Evolutionary conservation across 2,329 filamentous ascomycete genomes (phyloP).

Genomic region (Fusarium azukiicola): DNA sequence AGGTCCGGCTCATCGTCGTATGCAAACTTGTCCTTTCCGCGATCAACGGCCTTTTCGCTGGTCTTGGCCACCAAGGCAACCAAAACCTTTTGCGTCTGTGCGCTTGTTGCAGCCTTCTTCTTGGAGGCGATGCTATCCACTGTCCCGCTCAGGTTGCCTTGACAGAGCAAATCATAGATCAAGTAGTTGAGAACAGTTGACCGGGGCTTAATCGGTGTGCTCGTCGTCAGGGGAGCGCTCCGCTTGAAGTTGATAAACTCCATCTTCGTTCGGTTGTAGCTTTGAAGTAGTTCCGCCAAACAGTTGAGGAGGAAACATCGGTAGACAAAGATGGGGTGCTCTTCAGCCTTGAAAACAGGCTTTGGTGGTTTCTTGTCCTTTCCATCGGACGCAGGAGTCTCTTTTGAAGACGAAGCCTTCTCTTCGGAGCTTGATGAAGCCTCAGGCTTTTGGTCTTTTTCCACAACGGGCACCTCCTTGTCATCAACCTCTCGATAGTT

Average conservation of each 20-base stretch:
- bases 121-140: constrained; percentile 88
- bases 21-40: constrained; percentile 77
- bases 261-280: constrained; percentile 96
- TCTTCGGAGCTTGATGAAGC: constrained; percentile 56
- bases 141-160: constrained; percentile 81
- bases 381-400: constrained; percentile 59
- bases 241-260: constrained; percentile 99
- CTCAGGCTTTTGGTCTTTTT: constrained; percentile 67
- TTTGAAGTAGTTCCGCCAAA: constrained; percentile 92
- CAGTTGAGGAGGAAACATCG: constrained; percentile 97
- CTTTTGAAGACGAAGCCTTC: constrained; percentile 58
- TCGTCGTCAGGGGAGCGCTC: constrained; percentile 90
- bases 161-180: constrained; percentile 87
- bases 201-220: constrained; percentile 95
- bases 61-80: constrained; percentile 95
- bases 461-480: constrained; percentile 77
- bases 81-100: constrained; percentile 91
- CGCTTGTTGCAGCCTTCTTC: constrained; percentile 92
- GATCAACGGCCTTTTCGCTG: constrained; percentile 85
- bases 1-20: constrained; percentile 91
- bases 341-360: constrained; percentile 91
- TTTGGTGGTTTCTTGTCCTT: constrained; percentile 85
- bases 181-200: constrained; percentile 97
- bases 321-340: constrained; percentile 98
- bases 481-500: constrained; percentile 97